These are phyloP conservation scores for Naganishia vaughanmartiniae DNA, from an alignment of 768 basidiomycete genomes.

Conservation along the genomic window DNA sequence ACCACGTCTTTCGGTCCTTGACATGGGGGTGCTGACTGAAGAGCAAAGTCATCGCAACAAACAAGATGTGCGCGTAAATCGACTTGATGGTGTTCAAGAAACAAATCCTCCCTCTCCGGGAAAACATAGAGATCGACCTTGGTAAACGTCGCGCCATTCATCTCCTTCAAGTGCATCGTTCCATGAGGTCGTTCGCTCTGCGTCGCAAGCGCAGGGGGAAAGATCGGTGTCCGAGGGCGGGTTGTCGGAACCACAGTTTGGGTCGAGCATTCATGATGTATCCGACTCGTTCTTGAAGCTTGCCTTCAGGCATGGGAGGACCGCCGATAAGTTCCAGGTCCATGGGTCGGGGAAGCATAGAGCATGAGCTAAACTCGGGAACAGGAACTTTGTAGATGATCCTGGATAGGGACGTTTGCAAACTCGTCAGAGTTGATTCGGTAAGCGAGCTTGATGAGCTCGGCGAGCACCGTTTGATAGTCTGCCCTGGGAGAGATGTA, in stretches of 20 bases:
- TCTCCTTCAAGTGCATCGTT: neutral
- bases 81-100: neutral
- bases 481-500: neutral
- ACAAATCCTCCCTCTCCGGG: neutral
- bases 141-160: neutral
- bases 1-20: neutral
- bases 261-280: neutral
- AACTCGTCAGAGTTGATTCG: neutral
- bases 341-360: neutral
- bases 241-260: neutral
- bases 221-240: neutral
- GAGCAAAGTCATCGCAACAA: neutral
- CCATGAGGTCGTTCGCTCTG: neutral
- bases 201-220: neutral
- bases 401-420: neutral
- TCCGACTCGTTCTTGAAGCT: neutral
- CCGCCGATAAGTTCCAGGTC: neutral
- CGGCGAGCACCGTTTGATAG: neutral
- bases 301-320: neutral
- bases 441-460: neutral
- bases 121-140: neutral
- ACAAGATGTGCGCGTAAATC: neutral
- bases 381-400: neutral
- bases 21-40: neutral
- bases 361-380: neutral